These are phyloP conservation scores for Moniliophthora roreri DNA, from an alignment of 1,284 basidiomycete genomes.

Conservation along the genomic window DNA sequence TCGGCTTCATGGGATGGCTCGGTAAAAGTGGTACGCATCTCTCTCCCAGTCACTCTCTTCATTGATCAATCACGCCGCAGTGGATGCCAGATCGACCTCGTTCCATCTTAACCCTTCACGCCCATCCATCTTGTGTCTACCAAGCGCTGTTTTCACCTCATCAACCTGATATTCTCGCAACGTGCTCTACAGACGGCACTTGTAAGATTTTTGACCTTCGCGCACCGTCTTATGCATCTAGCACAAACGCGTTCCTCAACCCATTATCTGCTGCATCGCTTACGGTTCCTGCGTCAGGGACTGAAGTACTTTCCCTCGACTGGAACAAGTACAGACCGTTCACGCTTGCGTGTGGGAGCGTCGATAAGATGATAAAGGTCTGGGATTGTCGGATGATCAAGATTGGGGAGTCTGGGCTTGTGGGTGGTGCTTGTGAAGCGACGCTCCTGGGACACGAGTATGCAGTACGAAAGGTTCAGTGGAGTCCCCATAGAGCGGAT, in stretches of 20 bases:
- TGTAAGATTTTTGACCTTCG: constrained; percentile 83
- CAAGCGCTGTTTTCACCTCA: constrained; percentile 91
- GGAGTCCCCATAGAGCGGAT: constrained; percentile 71
- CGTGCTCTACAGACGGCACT: constrained; percentile 85
- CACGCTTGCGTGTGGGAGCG: constrained; percentile 76
- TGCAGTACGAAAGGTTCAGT: constrained; percentile 78
- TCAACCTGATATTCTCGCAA: constrained; percentile 77
- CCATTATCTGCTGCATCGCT: constrained; percentile 65
- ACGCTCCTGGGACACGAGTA: constrained; percentile 79
- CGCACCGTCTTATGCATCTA: constrained; percentile 55
- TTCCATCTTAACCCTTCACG: constrained; percentile 80
- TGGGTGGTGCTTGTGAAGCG: constrained; percentile 69
- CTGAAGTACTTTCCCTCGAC: constrained; percentile 78
- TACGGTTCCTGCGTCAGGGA: constrained; percentile 69
- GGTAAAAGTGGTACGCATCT: constrained; percentile 75
- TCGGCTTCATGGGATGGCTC: constrained; percentile 93
- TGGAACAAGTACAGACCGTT: constrained; percentile 93
- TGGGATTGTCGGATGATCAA: constrained; percentile 88
- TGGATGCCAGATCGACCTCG: constrained; percentile 84
- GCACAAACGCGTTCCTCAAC: constrained; percentile 54
- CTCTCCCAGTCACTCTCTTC: neutral
- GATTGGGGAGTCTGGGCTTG: constrained; percentile 46
- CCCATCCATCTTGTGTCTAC: constrained; percentile 86
- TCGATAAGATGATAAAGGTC: constrained; percentile 78
- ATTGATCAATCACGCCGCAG: constrained; percentile 37